Conservation (phyloP, 306 rosid genomes). For the Arachis stenosperma region DNA sequence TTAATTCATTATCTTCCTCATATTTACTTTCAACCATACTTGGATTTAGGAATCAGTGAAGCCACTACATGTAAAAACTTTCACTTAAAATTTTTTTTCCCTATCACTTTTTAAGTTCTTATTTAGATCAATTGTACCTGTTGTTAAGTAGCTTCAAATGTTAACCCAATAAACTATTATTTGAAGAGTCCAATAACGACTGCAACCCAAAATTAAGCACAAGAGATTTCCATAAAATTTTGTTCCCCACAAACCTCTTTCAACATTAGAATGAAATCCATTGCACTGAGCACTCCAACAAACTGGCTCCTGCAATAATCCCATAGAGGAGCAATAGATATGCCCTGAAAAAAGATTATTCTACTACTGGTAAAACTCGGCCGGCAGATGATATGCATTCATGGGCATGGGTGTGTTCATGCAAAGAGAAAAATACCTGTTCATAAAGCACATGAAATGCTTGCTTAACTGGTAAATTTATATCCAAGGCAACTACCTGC, state of each 20-base stretch:
- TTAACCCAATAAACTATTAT: slow-evolving; percentile 9
- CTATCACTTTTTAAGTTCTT: neutral
- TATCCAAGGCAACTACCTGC: slow-evolving; percentile 79
- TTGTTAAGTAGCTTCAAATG: slow-evolving; percentile 23
- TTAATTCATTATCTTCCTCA: neutral
- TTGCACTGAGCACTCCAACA: slow-evolving; percentile 77
- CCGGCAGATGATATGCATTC: slow-evolving; percentile 22
- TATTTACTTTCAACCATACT: neutral
- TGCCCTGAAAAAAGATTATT: slow-evolving; percentile 57
- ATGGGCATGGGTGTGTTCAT: slow-evolving; percentile 18
- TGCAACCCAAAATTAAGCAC: slow-evolving; percentile 37
- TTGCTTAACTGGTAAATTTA: slow-evolving; percentile 78
- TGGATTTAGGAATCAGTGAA: neutral
- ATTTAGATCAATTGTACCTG: neutral
- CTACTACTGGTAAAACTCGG: slow-evolving; percentile 33
- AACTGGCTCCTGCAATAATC: slow-evolving; percentile 61
- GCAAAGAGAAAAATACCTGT: slow-evolving; percentile 56
- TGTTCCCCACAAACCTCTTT: slow-evolving; percentile 67
- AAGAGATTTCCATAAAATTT: slow-evolving; percentile 35
- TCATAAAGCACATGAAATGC: slow-evolving; percentile 83
- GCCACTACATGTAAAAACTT: neutral
- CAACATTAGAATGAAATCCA: slow-evolving; percentile 83
- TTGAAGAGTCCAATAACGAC: slow-evolving; percentile 6
- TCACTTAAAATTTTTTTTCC: neutral
- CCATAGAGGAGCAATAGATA: slow-evolving; percentile 82